phyloP scores from a whole-genome alignment of 1,284 basidiomycete genomes.

The Irpex sp. region DNA sequence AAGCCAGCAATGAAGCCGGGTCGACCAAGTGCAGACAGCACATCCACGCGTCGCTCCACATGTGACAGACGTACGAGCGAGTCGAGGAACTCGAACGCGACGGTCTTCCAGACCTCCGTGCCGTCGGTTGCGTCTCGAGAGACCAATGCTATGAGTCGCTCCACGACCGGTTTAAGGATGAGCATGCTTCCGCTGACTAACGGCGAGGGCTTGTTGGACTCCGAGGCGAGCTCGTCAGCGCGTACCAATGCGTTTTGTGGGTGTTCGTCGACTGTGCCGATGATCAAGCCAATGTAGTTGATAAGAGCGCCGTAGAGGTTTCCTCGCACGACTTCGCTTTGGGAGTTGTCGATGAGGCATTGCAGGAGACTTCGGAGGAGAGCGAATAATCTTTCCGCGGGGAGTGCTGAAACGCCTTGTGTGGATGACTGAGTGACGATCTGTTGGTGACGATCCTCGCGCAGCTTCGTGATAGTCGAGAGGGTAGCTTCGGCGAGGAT shows the following conservation, averaged over 20 bases:
- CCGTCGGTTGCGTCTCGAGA: slow-evolving; percentile 92
- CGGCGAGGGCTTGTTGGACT: slow-evolving; percentile 30
- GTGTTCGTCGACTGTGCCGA: slow-evolving; percentile 18
- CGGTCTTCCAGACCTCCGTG: slow-evolving; percentile 93
- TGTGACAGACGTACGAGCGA: slow-evolving; percentile 65
- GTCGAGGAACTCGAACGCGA: slow-evolving; percentile 85
- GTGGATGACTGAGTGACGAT: slow-evolving; percentile 58
- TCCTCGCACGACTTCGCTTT: slow-evolving; percentile 87
- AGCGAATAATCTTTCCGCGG: slow-evolving; percentile 73
- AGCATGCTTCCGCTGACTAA: slow-evolving; percentile 60
- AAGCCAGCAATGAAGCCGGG: slow-evolving; percentile 84
- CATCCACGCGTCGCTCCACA: slow-evolving; percentile 52
- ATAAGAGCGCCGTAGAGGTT: slow-evolving; percentile 91
- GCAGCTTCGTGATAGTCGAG: slow-evolving; percentile 78
- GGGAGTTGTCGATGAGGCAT: slow-evolving; percentile 72
- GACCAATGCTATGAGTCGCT: slow-evolving; percentile 73
- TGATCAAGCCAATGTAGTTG: slow-evolving; percentile 79
- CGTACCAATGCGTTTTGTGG: not conserved
- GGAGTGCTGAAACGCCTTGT: slow-evolving; percentile 53
- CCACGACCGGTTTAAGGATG: slow-evolving; percentile 60
- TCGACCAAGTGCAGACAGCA: slow-evolving; percentile 59
- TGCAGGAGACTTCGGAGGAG: slow-evolving; percentile 78
- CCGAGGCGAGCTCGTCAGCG: slow-evolving; percentile 11
- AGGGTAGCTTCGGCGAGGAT: slow-evolving; percentile 80
- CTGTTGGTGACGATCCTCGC: slow-evolving; percentile 70